A percentile compares a stretch with the other conserved stretches of the same genome.
phyloP scores from a whole-genome alignment of 345 rosid species.

The Leavenworthia alabamica region DNA sequence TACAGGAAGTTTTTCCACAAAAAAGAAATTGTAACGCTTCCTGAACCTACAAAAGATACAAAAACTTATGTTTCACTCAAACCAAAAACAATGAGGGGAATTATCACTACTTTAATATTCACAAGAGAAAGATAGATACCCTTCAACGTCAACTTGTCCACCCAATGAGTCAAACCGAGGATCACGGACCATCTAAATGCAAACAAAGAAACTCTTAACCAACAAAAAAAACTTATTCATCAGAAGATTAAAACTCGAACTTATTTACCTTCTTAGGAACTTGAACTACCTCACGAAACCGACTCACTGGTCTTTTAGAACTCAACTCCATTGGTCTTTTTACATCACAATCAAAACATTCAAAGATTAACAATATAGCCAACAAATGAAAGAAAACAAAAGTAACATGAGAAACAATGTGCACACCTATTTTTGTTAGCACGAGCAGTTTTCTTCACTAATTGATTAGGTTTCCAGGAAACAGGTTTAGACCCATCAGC shows the following conservation, averaged over 20 bases:
- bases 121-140: too few relatives aligned
- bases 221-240: background rate
- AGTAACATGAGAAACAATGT: background rate
- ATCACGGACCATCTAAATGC: conserved; percentile 39
- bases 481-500: conserved; percentile 62
- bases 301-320: conserved; percentile 68
- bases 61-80: too few relatives aligned
- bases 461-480: conserved; percentile 19
- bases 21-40: too few relatives aligned
- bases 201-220: conserved; percentile 5
- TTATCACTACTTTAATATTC: too few relatives aligned
- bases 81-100: too few relatives aligned
- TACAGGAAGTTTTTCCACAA: too few relatives aligned
- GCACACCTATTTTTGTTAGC: conserved; percentile 74
- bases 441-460: conserved; percentile 45
- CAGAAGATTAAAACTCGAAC: background rate
- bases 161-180: conserved; percentile 90
- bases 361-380: background rate
- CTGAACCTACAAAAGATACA: too few relatives aligned
- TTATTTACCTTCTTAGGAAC: conserved; percentile 60
- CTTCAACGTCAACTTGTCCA: too few relatives aligned
- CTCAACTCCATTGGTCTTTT: conserved; percentile 68
- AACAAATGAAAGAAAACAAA: background rate
- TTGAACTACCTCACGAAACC: conserved; percentile 68
- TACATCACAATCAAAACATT: background rate